These are phyloP conservation scores for Phytopythium helicoides DNA, from an alignment of 352 stramenopile species.

Conservation along the genomic window DNA sequence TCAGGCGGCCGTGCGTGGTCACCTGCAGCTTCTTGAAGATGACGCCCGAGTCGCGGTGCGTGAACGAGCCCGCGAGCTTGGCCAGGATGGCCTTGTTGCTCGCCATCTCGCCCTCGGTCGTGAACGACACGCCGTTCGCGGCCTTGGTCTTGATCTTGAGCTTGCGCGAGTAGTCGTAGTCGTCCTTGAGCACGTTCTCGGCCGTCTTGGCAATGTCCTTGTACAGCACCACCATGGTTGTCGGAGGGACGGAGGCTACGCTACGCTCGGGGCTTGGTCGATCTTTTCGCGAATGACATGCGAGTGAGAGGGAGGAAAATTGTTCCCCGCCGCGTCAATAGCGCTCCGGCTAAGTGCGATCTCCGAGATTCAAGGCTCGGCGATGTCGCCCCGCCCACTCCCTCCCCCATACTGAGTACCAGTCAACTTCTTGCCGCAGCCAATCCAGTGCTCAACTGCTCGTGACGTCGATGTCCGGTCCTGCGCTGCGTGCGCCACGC, in stretches of 20 bases:
- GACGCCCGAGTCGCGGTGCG: conserved; percentile 52
- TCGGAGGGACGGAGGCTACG: conserved; percentile 2
- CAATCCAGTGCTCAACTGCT: too few species aligned
- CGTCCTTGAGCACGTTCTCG: conserved; percentile 81
- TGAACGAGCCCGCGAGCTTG: conserved; percentile 78
- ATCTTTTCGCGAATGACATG: conserved; percentile 62
- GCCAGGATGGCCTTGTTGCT: conserved; percentile 87
- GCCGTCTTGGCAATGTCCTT: conserved; percentile 88
- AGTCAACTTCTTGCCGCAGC: too few species aligned
- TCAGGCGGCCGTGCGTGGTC: conserved; percentile 72
- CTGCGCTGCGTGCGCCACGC: too few species aligned
- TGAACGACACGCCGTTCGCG: conserved; percentile 83
- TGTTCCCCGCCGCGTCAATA: too few species aligned
- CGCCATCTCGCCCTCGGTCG: conserved; percentile 81
- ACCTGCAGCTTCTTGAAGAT: conserved; percentile 89
- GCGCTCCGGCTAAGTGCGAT: conserved; percentile 9
- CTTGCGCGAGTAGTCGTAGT: conserved; percentile 91
- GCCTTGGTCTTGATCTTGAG: conserved; percentile 91
- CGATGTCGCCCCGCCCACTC: too few species aligned
- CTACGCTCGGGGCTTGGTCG: conserved; percentile 20
- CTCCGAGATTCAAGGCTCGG: conserved; percentile 15
- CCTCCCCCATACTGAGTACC: too few species aligned
- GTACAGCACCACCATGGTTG: conserved; percentile 72
- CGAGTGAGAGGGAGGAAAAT: conserved; percentile 9
- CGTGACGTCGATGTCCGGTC: too few species aligned